Evolutionary conservation across 2,329 filamentous ascomycete genomes (phyloP).

Genomic region (Colletotrichum chlorophyti): DNA sequence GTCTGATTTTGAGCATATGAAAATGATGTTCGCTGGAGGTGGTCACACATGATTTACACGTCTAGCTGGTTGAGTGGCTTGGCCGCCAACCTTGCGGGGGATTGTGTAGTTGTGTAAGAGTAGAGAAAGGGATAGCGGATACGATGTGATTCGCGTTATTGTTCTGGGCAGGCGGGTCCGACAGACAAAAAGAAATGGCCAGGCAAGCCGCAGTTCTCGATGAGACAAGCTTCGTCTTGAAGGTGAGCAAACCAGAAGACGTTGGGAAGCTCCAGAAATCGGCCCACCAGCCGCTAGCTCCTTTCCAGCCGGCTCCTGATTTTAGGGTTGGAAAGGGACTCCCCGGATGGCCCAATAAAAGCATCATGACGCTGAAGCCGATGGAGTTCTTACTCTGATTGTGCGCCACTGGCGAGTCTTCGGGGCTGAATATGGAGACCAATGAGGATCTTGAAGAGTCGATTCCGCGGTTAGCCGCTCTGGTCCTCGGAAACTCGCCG

Average conservation of each 20-base stretch:
- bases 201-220: background rate
- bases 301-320: slow-evolving; percentile 2
- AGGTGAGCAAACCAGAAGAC: slow-evolving; percentile 5
- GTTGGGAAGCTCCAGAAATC: background rate
- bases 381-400: background rate
- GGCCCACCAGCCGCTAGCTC: background rate
- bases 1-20: slow-evolving; percentile 22
- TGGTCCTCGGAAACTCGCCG: background rate
- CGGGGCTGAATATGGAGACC: background rate
- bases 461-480: background rate
- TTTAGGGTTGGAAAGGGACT: slow-evolving; percentile 12
- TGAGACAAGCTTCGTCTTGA: slow-evolving; percentile 10
- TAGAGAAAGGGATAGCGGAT: background rate
- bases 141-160: background rate
- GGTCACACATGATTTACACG: no score
- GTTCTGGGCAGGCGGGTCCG: background rate
- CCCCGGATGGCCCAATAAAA: slow-evolving; percentile 13
- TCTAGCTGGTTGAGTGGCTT: slow-evolving; percentile 10
- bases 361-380: slow-evolving; percentile 4
- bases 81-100: background rate
- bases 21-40: slow-evolving; percentile 21
- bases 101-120: background rate
- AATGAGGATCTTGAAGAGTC: background rate
- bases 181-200: background rate
- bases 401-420: slow-evolving; percentile 8